Conservation (phyloP, 1,284 basidiomycete genomes). For the Trichosporon sp. region DNA sequence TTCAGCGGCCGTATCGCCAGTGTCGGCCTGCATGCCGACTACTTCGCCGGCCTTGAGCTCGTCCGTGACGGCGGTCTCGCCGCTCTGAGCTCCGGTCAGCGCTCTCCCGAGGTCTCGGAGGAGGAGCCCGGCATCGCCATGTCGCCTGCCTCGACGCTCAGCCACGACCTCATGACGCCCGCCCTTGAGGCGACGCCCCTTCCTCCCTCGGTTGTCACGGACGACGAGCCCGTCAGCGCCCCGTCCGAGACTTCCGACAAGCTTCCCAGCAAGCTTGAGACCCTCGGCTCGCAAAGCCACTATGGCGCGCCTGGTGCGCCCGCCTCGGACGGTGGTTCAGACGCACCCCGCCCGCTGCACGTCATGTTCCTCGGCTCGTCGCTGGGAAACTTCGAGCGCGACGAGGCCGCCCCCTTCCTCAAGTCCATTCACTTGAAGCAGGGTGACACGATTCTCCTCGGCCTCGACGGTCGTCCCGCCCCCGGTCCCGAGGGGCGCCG, state of each 20-base stretch:
- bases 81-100: constrained; percentile 16
- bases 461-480: constrained; percentile 64
- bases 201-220: constrained; percentile 19
- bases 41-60: constrained; percentile 66
- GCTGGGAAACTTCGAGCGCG: constrained; percentile 83
- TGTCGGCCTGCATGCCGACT: constrained; percentile 83
- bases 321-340: background rate
- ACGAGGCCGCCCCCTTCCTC: constrained; percentile 70
- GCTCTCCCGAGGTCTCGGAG: background rate
- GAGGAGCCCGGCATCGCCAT: constrained; percentile 7
- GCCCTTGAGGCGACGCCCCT: constrained; percentile 21
- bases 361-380: constrained; percentile 92
- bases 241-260: background rate
- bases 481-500: constrained; percentile 35
- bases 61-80: constrained; percentile 52
- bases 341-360: constrained; percentile 58
- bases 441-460: constrained; percentile 60
- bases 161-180: constrained; percentile 25
- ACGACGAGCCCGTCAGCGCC: constrained; percentile 9
- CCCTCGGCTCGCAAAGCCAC: background rate
- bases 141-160: constrained; percentile 18
- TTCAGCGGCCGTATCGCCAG: constrained; percentile 67
- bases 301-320: background rate
- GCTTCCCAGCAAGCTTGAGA: background rate
- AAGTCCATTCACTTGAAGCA: constrained; percentile 67